Evolutionary conservation across 306 rosid species (phyloP), one percentile per base, ranked within the genome.

Genomic region (Luffa aegyptiaca): DNA sequence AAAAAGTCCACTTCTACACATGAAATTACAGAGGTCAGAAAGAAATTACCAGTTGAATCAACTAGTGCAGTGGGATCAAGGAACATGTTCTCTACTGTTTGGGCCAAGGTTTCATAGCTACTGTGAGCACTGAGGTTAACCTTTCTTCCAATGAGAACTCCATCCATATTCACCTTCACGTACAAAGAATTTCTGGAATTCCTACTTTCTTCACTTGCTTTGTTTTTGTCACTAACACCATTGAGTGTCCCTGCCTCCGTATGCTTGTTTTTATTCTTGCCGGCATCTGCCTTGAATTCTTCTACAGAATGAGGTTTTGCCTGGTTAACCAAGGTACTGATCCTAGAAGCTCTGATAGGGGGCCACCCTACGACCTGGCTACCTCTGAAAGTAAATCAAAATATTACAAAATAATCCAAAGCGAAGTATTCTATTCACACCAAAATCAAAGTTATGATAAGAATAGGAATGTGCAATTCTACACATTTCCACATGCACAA

Each of bases 321-420:
- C 33, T 88, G 89, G 86, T 77, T 85, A 59, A 83, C 90, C 87
- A 88, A 81, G 86, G 92, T 91, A 75, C 90, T 93, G 93, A 91
- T 89, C 86, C 99, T 88, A 71, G 84, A 86, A 65, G 90, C 44
- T 85, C 91, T 81, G 85, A 95, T 87, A 42, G 99, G 99, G 66
- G 99, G 99, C 99, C 99, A 95, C 66, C 99, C 99, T 83, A 95
- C 96, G 51, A 91, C 93, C 88, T 93, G 97, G 86, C 96, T 95
- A 89, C 84, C 78, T 35, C 75, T 81, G 76, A 75, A 82, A 86
- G 81, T 37, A 81, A 78, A 86, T 20, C 75, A 83, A 62, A 80
- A 81, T 71, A 85, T 59, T 82, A 76, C 65, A 65, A 74, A 53
- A 61, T 35, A 86, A 79, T 42, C 64, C 53, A 78, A 36, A 61